A percentile compares a stretch with the other conserved stretches of the same genome.
phyloP scores from a whole-genome alignment of 2,329 filamentous ascomycete genomes.

The Pestalotiopsis sp. region DNA sequence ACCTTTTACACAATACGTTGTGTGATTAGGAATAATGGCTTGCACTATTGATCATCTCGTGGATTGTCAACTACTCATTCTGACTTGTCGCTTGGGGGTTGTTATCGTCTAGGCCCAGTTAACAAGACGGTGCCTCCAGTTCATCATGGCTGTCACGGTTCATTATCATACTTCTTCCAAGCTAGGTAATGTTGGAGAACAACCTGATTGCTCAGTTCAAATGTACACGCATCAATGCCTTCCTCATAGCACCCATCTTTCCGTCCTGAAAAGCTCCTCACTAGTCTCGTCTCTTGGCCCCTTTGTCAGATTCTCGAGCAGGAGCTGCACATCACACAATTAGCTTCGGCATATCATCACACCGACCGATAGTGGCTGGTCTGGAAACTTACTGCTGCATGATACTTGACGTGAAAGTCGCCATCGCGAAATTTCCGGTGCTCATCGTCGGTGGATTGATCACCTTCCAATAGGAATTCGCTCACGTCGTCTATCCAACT shows the following conservation, averaged over 20 bases:
- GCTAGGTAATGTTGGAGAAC: not conserved
- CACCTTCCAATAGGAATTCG: conserved; percentile 10
- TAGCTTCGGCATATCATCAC: not conserved
- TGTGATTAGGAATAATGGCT: not conserved
- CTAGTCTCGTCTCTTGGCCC: not conserved
- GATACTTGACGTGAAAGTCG: conserved; percentile 11
- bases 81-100: not conserved
- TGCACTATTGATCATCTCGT: not conserved
- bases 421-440: conserved; percentile 7
- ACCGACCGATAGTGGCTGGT: not conserved
- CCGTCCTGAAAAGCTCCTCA: not conserved
- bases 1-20: too few species aligned
- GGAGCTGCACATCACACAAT: not conserved
- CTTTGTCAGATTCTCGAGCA: not conserved
- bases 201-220: too few species aligned
- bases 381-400: conserved; percentile 1
- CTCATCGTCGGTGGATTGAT: not conserved
- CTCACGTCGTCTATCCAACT: not conserved
- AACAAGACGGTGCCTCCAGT: not conserved
- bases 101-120: not conserved
- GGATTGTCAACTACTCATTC: not conserved
- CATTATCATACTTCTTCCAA: not conserved
- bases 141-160: not conserved
- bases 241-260: not conserved
- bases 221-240: too few species aligned